Conservation (phyloP, 164 flowering plant genomes). For the Warburgia ugandensis region DNA sequence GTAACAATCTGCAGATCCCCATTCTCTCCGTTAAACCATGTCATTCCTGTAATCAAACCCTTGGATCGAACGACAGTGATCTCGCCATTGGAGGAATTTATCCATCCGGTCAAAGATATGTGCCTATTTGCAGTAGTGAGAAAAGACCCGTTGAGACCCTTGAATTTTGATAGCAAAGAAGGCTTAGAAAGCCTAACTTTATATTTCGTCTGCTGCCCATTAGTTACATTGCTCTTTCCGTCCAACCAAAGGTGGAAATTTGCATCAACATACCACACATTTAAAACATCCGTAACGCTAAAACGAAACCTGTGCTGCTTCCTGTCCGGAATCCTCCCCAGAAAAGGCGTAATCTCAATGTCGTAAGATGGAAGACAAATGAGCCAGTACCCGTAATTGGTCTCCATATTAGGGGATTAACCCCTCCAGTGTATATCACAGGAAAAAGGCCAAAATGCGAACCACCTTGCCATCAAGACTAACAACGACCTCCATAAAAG, state of each 20-base stretch:
- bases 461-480: slow-evolving; percentile 48
- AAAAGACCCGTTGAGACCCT: slow-evolving; percentile 58
- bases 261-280: slow-evolving; percentile 82
- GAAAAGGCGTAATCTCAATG: slow-evolving; percentile 71
- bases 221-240: slow-evolving; percentile 22
- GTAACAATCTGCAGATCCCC: slow-evolving; percentile 54
- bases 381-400: slow-evolving; percentile 82
- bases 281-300: slow-evolving; percentile 67
- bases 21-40: slow-evolving; percentile 50
- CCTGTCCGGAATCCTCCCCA: slow-evolving; percentile 62
- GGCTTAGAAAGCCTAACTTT: slow-evolving; percentile 17
- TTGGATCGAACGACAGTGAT: slow-evolving; percentile 36
- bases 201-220: slow-evolving; percentile 36
- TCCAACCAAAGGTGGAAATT: slow-evolving; percentile 94
- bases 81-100: slow-evolving; percentile 64
- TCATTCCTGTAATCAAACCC: slow-evolving; percentile 38
- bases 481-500: slow-evolving; percentile 81
- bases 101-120: slow-evolving; percentile 55
- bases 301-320: slow-evolving; percentile 49
- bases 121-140: slow-evolving; percentile 34
- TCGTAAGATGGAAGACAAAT: slow-evolving; percentile 78
- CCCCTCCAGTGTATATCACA: slow-evolving; percentile 78
- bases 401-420: slow-evolving; percentile 80
- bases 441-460: slow-evolving; percentile 89
- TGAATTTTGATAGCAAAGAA: slow-evolving; percentile 27